Conservation (phyloP, 306 rosid genomes). For the Gleditsia sinensis region DNA sequence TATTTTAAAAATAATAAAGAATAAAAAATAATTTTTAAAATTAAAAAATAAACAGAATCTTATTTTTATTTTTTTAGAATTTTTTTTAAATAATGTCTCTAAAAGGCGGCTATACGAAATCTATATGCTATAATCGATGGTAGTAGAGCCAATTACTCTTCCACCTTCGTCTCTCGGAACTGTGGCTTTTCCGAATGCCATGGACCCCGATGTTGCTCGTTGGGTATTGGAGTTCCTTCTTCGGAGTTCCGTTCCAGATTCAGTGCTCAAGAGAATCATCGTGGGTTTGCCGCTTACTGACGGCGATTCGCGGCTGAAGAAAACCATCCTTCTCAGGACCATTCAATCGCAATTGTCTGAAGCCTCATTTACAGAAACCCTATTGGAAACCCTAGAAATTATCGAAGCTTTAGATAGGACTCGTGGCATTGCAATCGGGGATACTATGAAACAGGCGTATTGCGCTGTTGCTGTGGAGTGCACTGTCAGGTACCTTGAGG, state of each 20-base stretch:
- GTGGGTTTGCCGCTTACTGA: conserved; percentile 44
- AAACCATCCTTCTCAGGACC: conserved; percentile 61
- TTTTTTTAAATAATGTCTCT: too few species aligned
- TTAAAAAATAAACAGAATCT: too few species aligned
- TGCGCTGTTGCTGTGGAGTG: conserved; percentile 76
- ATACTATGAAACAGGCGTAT: conserved; percentile 59
- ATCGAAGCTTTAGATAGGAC: conserved; percentile 49
- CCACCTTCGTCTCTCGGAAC: not conserved
- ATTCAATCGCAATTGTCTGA: conserved; percentile 46
- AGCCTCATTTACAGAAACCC: conserved; percentile 48
- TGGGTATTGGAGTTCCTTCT: conserved; percentile 71
- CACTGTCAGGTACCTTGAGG: conserved; percentile 55
- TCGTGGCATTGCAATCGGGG: conserved; percentile 24
- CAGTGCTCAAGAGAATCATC: conserved; percentile 38
- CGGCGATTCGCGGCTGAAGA: conserved; percentile 57
- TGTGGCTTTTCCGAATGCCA: not conserved
- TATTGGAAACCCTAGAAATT: conserved; percentile 52
- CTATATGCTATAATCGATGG: too few species aligned
- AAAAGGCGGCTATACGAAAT: too few species aligned
- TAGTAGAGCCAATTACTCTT: too few species aligned
- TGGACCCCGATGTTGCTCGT: conserved; percentile 51
- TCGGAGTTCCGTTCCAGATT: conserved; percentile 50
- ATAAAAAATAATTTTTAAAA: too few species aligned
- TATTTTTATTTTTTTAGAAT: too few species aligned
- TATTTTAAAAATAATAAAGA: too few species aligned